phyloP scores from a whole-genome alignment of 176 grass and related monocot species.

The Oryza meridionalis region DNA sequence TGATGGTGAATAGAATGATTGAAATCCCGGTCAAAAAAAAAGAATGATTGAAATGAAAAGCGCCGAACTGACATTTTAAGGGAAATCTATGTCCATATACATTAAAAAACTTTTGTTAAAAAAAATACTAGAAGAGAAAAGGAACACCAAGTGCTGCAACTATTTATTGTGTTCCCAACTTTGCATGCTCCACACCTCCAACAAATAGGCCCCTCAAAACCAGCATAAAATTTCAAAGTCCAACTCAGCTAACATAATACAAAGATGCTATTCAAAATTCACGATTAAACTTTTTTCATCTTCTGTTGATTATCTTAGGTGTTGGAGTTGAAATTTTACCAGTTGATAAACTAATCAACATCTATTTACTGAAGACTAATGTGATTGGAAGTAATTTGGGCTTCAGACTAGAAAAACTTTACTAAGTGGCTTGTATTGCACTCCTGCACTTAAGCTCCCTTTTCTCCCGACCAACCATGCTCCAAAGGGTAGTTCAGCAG shows the following conservation, averaged over 20 bases:
- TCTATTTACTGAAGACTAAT: neutral
- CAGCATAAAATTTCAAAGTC: neutral
- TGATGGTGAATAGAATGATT: constrained; percentile 28
- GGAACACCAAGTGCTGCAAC: no score
- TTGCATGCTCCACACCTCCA: no score
- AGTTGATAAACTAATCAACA: neutral
- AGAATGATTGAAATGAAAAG: constrained; percentile 33
- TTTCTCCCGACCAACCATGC: constrained; percentile 78
- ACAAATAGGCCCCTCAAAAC: neutral
- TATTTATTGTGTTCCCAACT: no score
- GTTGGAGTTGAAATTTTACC: constrained; percentile 3
- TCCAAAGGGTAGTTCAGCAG: constrained; percentile 56
- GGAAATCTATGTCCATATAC: constrained; percentile 11
- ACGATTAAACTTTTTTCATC: constrained; percentile 11
- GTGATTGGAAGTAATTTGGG: neutral
- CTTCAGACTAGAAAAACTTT: constrained; percentile 49
- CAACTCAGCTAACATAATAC: neutral
- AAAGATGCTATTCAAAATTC: neutral
- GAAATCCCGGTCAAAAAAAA: neutral
- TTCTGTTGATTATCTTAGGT: neutral
- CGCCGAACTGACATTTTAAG: neutral
- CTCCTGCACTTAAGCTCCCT: constrained; percentile 73
- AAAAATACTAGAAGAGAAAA: no score
- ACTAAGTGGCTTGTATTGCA: constrained; percentile 76
- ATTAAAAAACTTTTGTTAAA: no score